Evolutionary conservation across 371 early-diverging fungal species (phyloP).

Genomic region (Mucor velutinosus): DNA sequence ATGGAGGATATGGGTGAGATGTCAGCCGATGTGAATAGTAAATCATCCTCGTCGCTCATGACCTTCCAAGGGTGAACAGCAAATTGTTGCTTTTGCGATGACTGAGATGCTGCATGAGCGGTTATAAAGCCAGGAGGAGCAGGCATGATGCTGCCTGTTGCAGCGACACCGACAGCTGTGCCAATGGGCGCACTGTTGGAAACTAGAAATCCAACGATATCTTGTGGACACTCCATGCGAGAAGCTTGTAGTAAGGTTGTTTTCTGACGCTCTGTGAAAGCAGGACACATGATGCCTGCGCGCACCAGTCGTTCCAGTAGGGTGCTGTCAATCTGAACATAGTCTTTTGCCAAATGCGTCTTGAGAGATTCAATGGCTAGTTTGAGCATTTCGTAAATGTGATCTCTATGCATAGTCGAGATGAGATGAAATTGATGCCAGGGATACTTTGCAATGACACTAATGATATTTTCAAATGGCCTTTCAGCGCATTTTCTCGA

Average conservation of each 20-base stretch:
- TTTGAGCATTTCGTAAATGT: constrained; percentile 78
- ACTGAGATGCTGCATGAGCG: not conserved
- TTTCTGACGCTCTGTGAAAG: constrained; percentile 79
- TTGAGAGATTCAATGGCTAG: constrained; percentile 62
- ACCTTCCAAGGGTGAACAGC: not conserved
- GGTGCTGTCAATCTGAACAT: constrained; percentile 63
- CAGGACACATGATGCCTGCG: constrained; percentile 69
- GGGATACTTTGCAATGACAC: constrained; percentile 72
- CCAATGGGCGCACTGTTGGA: not conserved
- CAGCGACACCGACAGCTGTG: too few relatives aligned
- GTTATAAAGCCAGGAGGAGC: not conserved
- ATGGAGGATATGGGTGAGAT: constrained; percentile 21
- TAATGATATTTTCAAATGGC: constrained; percentile 81
- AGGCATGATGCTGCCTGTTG: not conserved
- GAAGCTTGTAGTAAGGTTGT: constrained; percentile 59
- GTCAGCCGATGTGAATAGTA: not conserved
- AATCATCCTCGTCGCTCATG: constrained; percentile 3
- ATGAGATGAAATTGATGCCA: constrained; percentile 72
- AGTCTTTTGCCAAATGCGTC: constrained; percentile 62
- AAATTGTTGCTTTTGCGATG: not conserved
- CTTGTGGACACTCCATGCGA: constrained; percentile 18
- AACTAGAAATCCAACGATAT: constrained; percentile 8
- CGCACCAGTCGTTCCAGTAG: constrained; percentile 63
- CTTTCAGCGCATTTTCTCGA: constrained; percentile 79
- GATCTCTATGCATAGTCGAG: constrained; percentile 71